Evolutionary conservation across 805 yeast species (phyloP), one percentile per base, ranked within the genome.

Genomic region (Pichia sporocuriosa): DNA sequence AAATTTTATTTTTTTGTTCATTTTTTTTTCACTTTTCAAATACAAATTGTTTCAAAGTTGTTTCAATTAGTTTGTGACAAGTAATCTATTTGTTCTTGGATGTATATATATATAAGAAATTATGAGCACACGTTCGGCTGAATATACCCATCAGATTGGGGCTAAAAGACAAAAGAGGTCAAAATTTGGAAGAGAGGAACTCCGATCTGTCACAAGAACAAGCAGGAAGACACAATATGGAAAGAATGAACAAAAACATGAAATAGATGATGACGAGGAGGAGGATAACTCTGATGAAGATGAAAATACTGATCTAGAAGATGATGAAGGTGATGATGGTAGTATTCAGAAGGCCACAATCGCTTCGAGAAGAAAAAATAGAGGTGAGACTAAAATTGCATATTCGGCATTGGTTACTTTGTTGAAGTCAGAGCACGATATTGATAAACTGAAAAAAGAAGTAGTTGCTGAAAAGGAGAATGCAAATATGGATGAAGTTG

Each of bases 171-270:
- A 35, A 36, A 49, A 48, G 31, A 51, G 42, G 36, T 19, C 49
- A 16, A 70, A 71, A 50, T 65, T 59, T 47, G 93, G 90, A 3
- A 69, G 93, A 57, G 69, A 69, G 38, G 79, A 78, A 46, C 54
- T 77, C 54, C 70, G 93, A 58, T 66, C 67, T 3, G 74, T 82
- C 23, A 73, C 75, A 8, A 72, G 85, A 61, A 70, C 80, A 3
- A 63, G 76, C 2, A 61, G 69, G 1, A 61, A 69, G 49, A 44
- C 48, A 30, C 20, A 15, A 7, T 17, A 13, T 16, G 47, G 48
- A 25, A 44, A n/a, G n/a, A n/a, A n/a, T n/a, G n/a, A 48, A 13
- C 55, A 52, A 36, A 43, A 37, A n/a, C n/a, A 48, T 31, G 39
- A 49, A 51, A 37, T 40, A 4, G 65, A 59, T 15, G 65, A 60